Percentiles rank a stretch among this genome's conserved stretches.
Evolutionary conservation across 2,329 filamentous ascomycete genomes (phyloP).

Genomic region (Kalmusia sp.): DNA sequence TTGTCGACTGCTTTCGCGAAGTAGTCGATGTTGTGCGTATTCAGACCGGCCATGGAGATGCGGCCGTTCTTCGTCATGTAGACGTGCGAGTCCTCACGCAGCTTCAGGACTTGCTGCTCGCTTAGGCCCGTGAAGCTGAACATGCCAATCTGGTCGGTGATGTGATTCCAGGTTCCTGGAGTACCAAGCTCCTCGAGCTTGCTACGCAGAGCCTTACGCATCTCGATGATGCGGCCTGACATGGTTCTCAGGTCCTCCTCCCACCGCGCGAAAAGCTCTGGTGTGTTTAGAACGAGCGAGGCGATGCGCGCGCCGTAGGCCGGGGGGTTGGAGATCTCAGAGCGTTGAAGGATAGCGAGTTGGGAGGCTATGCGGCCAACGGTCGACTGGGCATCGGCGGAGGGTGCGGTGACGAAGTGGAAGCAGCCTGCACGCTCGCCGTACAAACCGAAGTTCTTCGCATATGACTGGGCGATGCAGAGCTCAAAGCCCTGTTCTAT

Average conservation of each 20-base stretch:
- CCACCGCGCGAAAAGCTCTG: constrained; percentile 85
- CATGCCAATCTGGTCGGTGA: constrained; percentile 99
- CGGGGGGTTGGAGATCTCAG: constrained; percentile 96
- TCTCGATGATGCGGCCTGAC: constrained; percentile 92
- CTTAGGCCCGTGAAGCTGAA: constrained; percentile 90
- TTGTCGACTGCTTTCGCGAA: constrained; percentile 89
- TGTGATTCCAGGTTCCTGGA: constrained; percentile 93
- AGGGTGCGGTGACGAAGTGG: constrained; percentile 84
- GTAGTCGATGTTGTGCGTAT: constrained; percentile 90
- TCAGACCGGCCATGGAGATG: constrained; percentile 98
- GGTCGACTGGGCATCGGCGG: constrained; percentile 68
- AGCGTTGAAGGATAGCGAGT: constrained; percentile 91
- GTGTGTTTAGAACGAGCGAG: constrained; percentile 82
- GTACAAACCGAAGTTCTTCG: constrained; percentile 78
- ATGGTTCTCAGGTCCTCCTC: constrained; percentile 90
- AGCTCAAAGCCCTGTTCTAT: constrained; percentile 84
- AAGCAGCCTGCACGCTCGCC: constrained; percentile 96
- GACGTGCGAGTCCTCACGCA: constrained; percentile 75
- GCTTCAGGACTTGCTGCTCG: constrained; percentile 74
- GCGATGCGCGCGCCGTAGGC: constrained; percentile 93
- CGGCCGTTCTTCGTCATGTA: constrained; percentile 98
- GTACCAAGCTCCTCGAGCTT: constrained; percentile 87
- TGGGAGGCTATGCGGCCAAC: constrained; percentile 77
- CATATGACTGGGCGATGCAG: constrained; percentile 60
- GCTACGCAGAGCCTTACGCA: constrained; percentile 78